Percentiles rank a stretch among this genome's conserved stretches.
phyloP scores from a whole-genome alignment of 345 rosid species.

The Boechera retrofracta region DNA sequence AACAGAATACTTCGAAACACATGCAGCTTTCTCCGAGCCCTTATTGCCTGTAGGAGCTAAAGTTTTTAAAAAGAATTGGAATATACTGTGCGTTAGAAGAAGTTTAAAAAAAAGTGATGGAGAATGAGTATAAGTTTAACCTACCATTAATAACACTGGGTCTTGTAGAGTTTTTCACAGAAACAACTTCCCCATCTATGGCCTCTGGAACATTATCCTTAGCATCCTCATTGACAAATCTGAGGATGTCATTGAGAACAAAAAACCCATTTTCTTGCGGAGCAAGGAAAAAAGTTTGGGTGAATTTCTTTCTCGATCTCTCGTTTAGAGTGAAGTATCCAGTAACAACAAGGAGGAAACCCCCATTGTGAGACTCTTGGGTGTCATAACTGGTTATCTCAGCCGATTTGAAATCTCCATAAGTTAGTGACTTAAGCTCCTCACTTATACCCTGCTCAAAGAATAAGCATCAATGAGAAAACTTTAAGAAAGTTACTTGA shows the following conservation, averaged over 20 bases:
- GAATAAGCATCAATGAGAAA: slow-evolving; percentile 34
- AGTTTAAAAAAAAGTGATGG: neutral
- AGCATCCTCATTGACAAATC: slow-evolving; percentile 18
- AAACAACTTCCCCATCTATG: neutral
- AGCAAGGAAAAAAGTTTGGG: slow-evolving; percentile 79
- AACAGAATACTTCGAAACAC: slow-evolving; percentile 20
- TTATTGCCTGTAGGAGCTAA: slow-evolving; percentile 15
- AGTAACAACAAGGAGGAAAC: slow-evolving; percentile 70
- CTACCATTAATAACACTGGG: slow-evolving; percentile 18
- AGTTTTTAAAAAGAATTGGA: neutral
- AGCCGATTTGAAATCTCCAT: slow-evolving; percentile 54
- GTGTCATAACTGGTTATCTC: slow-evolving; percentile 62
- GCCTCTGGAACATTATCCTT: slow-evolving; percentile 1
- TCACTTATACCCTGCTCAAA: slow-evolving; percentile 69
- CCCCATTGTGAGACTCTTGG: slow-evolving; percentile 65
- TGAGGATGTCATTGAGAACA: slow-evolving; percentile 76
- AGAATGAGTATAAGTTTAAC: neutral
- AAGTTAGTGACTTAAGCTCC: slow-evolving; percentile 62
- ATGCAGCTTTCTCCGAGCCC: slow-evolving; percentile 22
- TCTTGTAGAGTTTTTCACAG: neutral
- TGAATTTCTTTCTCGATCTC: slow-evolving; percentile 53
- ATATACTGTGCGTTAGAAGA: neutral
- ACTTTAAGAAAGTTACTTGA: neutral
- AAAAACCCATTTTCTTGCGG: slow-evolving; percentile 87
- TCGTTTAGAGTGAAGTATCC: slow-evolving; percentile 65